A percentile compares a stretch with the other conserved stretches of the same genome.
These are phyloP conservation scores for Kodamaea restingae DNA, from an alignment of 805 yeast species.

Conservation along the genomic window DNA sequence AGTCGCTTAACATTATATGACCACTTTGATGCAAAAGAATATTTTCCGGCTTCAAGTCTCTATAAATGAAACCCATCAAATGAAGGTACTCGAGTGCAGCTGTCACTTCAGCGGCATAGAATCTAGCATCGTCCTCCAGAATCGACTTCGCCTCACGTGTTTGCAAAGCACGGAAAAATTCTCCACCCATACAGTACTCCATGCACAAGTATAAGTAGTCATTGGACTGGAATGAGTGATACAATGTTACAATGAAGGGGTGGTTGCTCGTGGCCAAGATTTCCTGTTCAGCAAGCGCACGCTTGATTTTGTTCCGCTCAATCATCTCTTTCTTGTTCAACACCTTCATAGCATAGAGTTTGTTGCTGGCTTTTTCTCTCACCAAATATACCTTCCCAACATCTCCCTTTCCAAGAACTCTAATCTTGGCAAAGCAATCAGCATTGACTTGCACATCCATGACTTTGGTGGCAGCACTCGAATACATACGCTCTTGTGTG, in stretches of 20 bases:
- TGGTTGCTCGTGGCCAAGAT: slow-evolving; percentile 92
- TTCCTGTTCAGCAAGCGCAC: slow-evolving; percentile 96
- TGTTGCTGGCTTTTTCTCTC: slow-evolving; percentile 68
- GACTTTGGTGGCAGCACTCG: slow-evolving; percentile 69
- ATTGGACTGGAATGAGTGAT: slow-evolving; percentile 94
- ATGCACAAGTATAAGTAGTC: slow-evolving; percentile 89
- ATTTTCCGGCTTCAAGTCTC: slow-evolving; percentile 96
- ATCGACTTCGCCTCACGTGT: slow-evolving; percentile 84
- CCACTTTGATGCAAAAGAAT: slow-evolving; percentile 93
- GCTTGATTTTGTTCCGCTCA: slow-evolving; percentile 86
- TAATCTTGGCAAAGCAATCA: slow-evolving; percentile 80
- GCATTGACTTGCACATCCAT: slow-evolving; percentile 81
- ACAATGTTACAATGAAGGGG: slow-evolving; percentile 93
- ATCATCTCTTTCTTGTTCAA: slow-evolving; percentile 90
- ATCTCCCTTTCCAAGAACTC: slow-evolving; percentile 93
- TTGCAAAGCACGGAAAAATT: slow-evolving; percentile 92
- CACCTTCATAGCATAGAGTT: slow-evolving; percentile 89
- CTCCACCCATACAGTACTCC: slow-evolving; percentile 99
- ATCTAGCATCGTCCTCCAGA: slow-evolving; percentile 81
- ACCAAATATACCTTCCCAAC: slow-evolving; percentile 96
- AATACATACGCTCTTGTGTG: slow-evolving; percentile 56
- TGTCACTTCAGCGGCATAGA: slow-evolving; percentile 94
- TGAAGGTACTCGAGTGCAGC: slow-evolving; percentile 96
- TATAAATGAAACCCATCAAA: slow-evolving; percentile 93
- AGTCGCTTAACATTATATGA: slow-evolving; percentile 95